A percentile compares a stretch with the other conserved stretches of the same genome.
These are phyloP conservation scores for Dothideomycetes sp. DNA, from an alignment of 2,329 filamentous ascomycete genomes.

Conservation along the genomic window DNA sequence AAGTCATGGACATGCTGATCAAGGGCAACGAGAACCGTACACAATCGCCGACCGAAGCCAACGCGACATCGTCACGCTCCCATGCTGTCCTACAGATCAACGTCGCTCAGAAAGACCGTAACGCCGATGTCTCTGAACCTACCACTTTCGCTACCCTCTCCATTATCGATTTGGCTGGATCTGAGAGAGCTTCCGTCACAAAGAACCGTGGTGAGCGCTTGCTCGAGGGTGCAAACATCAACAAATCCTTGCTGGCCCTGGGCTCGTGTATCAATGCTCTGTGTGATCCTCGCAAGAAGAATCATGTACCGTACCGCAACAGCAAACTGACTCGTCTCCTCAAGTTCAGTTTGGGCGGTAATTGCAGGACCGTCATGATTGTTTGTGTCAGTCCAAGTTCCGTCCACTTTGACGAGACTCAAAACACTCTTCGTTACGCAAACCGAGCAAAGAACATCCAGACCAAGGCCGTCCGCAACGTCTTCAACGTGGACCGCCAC, in stretches of 20 bases:
- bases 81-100: constrained; percentile 98
- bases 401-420: constrained; percentile 93
- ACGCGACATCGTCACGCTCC: constrained; percentile 92
- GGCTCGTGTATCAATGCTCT: constrained; percentile 98
- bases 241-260: constrained; percentile 89
- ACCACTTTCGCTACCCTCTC: constrained; percentile 97
- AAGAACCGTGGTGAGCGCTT: constrained; percentile 91
- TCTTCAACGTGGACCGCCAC: constrained; percentile 97
- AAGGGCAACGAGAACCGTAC: constrained; percentile 89
- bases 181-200: constrained; percentile 89
- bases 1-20: constrained; percentile 99
- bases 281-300: constrained; percentile 82
- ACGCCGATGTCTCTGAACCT: constrained; percentile 84
- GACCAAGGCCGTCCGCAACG: constrained; percentile 97
- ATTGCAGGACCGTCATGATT: constrained; percentile 99
- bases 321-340: constrained; percentile 91
- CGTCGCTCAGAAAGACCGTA: constrained; percentile 84
- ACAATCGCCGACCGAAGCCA: constrained; percentile 93
- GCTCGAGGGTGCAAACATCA: constrained; percentile 95
- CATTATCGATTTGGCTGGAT: constrained; percentile 95
- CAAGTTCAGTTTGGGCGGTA: constrained; percentile 94
- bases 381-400: constrained; percentile 96
- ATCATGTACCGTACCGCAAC: constrained; percentile 94
- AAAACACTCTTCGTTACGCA: constrained; percentile 94
- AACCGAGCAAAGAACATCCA: constrained; percentile 99